phyloP scores from a whole-genome alignment of 2,329 filamentous ascomycete genomes.

The Sporothrix luriei region DNA sequence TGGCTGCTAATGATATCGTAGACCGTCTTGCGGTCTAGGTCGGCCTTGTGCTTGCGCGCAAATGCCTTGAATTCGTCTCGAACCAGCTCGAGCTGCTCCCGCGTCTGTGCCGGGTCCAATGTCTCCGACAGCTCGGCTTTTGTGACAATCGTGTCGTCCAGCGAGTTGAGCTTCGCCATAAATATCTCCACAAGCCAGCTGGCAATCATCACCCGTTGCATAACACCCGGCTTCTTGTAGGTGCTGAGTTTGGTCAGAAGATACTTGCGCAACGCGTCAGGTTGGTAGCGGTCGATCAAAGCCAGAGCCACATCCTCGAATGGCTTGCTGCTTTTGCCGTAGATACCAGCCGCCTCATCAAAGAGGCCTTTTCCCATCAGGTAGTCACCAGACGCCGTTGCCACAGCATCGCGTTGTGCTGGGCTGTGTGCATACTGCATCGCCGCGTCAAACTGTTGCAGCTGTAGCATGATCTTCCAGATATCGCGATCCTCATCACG shows the following conservation, averaged over 20 bases:
- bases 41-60: constrained; percentile 77
- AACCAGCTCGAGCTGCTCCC: constrained; percentile 69
- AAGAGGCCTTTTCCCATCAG: constrained; percentile 80
- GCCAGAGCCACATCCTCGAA: constrained; percentile 94
- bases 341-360: constrained; percentile 82
- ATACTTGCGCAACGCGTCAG: constrained; percentile 89
- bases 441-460: constrained; percentile 85
- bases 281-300: constrained; percentile 86
- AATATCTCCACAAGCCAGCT: constrained; percentile 95
- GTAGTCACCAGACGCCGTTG: constrained; percentile 88
- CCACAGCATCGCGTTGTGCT: constrained; percentile 84
- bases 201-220: constrained; percentile 95
- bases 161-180: constrained; percentile 92
- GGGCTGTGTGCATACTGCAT: constrained; percentile 79
- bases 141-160: constrained; percentile 92
- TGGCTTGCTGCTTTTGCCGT: constrained; percentile 92
- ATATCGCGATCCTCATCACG: constrained; percentile 89
- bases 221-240: constrained; percentile 78
- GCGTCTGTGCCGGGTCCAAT: constrained; percentile 64
- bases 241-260: constrained; percentile 79
- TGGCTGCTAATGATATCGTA: constrained; percentile 97
- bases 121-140: constrained; percentile 78
- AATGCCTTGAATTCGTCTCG: constrained; percentile 87
- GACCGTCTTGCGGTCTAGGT: constrained; percentile 86
- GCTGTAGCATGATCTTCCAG: constrained; percentile 89